Evolutionary conservation across 1,139 yeast species (phyloP).

Genomic region (Kodamaea sp.): DNA sequence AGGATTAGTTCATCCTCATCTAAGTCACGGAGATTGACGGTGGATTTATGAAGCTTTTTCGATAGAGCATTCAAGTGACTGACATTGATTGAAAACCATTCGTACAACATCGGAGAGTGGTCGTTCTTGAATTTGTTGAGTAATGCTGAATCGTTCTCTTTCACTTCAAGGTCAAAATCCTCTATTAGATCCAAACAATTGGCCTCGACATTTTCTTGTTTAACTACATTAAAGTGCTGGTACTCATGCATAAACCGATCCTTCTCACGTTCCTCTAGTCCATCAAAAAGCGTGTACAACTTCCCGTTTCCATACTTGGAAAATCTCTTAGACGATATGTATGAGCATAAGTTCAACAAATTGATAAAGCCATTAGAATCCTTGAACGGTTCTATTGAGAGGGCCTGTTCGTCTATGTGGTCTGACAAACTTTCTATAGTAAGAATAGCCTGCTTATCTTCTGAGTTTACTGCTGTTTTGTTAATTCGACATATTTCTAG

Average conservation of each 20-base stretch:
- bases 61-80: slow-evolving; percentile 7
- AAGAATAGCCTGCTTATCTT: not conserved
- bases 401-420: not conserved
- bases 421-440: not conserved
- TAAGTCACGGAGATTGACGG: not conserved
- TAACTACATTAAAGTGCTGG: slow-evolving; percentile 21
- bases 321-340: slow-evolving; percentile 20
- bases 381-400: slow-evolving; percentile 17
- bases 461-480: not conserved
- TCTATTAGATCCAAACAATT: slow-evolving; percentile 21
- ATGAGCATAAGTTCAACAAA: slow-evolving; percentile 22
- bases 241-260: slow-evolving; percentile 25
- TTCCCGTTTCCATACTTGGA: slow-evolving; percentile 10
- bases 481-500: slow-evolving; percentile 4
- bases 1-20: slow-evolving; percentile 17
- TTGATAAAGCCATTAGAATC: slow-evolving; percentile 22
- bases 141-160: slow-evolving; percentile 7
- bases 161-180: slow-evolving; percentile 8
- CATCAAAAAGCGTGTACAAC: slow-evolving; percentile 22
- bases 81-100: slow-evolving; percentile 16
- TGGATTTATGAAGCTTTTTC: slow-evolving; percentile 3
- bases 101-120: slow-evolving; percentile 12
- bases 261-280: slow-evolving; percentile 11
- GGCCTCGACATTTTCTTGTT: slow-evolving; percentile 29
- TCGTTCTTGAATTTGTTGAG: slow-evolving; percentile 9